Base-by-base conservation (phyloP, 257 asterid genomes). In the Solanum etuberosum region DNA sequence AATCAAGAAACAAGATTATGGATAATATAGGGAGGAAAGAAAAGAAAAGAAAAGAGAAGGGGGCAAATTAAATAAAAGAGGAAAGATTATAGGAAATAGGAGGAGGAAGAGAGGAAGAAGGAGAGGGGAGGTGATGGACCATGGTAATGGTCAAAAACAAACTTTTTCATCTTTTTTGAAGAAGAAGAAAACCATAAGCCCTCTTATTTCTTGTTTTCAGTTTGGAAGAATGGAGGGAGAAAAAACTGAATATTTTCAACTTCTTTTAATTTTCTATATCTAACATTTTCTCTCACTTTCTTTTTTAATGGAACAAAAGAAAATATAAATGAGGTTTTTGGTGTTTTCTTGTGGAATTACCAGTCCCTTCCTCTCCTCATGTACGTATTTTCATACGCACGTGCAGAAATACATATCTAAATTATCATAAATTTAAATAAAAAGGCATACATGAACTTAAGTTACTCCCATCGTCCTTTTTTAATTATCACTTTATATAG, bases 91-190 rank as follows among this genome's bases (percentile, higher is more conserved):
- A 90, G 94, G 90, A 91, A 93, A 91, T 85, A 88, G 88, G 86
- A 94, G 94, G 96, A 94, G 94, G 97, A 96, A 92, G 91, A 90
- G 81, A 95, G 88, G 91, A 74, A 89, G 99, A 94, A 95, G 93
- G 95, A 89, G 96, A 85, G 86, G 73, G 93, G 76, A 38, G 94
- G 89, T 76, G 85, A 68, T 21, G 84, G 86, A 48, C 29, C 82
- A 80, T 57, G 84, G 2, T 65, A 35, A 51, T 88, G 91, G 90
- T 89, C 91, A 86, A 91, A 90, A 37, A 54, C 10, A 54, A 16
- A 51, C 61, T 18, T 51, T 48, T 51, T 51, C 74, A 90, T 74
- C 0, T 54, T 54, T 51, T 16, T 51, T 54, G 0, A 0, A 1
- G 40, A 77, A 67, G 84, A 65, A 67, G 74, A 84, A 83, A 67